Evolutionary conservation across 2,329 filamentous ascomycete genomes (phyloP).

Genomic region (Aspergillus sp.): DNA sequence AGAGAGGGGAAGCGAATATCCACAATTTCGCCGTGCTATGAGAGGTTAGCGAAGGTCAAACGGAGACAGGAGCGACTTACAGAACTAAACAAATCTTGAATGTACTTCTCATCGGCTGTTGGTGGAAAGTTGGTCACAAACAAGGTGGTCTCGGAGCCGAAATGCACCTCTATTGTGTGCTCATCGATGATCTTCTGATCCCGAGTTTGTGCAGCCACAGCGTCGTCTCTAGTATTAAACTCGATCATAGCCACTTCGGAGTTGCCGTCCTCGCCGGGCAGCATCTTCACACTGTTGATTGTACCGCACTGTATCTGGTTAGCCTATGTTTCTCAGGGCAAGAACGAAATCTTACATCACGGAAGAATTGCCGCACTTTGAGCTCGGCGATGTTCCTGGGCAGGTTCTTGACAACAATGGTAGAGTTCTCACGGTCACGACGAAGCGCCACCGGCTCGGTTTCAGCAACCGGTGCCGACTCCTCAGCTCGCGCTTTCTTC

Average conservation of each 20-base stretch:
- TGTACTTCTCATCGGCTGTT: constrained; percentile 52
- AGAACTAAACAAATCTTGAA: constrained; percentile 62
- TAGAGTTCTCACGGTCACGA: constrained; percentile 88
- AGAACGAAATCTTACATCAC: constrained; percentile 57
- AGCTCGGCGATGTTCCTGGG: constrained; percentile 71
- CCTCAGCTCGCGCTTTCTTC: constrained; percentile 69
- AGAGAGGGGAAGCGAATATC: constrained; percentile 89
- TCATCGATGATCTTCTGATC: constrained; percentile 80
- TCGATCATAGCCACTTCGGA: constrained; percentile 78
- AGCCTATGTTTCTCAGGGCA: neutral
- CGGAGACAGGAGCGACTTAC: constrained; percentile 33
- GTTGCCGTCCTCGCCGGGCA: constrained; percentile 63
- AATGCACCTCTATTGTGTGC: constrained; percentile 71
- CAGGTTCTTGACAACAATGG: constrained; percentile 78
- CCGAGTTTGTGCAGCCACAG: constrained; percentile 76
- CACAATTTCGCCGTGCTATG: constrained; percentile 75
- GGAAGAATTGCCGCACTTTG: constrained; percentile 85
- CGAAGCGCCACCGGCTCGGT: constrained; percentile 55
- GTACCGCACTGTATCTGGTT: constrained; percentile 65
- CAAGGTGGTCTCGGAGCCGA: constrained; percentile 78
- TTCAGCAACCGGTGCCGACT: constrained; percentile 38
- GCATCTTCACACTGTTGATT: constrained; percentile 75
- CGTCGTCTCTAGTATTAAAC: constrained; percentile 80
- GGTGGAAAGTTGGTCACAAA: constrained; percentile 89
- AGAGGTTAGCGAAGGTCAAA: constrained; percentile 19